Base-by-base conservation (phyloP, 768 basidiomycete species). In the Rhodocollybia butyracea region DNA sequence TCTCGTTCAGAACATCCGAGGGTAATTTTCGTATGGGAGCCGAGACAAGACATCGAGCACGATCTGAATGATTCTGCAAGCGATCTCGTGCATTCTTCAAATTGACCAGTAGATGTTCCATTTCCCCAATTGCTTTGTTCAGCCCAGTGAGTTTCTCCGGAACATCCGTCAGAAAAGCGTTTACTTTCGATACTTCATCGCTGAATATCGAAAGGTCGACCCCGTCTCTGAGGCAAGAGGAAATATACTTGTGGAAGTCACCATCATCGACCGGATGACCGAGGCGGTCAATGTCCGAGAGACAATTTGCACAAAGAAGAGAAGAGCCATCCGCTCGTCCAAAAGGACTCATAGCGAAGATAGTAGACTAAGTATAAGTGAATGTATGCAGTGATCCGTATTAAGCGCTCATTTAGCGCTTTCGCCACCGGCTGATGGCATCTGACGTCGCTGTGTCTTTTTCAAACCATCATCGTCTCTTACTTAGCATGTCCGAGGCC, bases 401-500 rank as follows among this genome's bases (percentile, higher is more conserved):
- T 40, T 2, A 40, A 19, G 39, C 39, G 39, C 39, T 40, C 22
- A 13, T 40, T 40, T n/a, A 40, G 15, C 39, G 39, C 39, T 15
- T 15, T n/a, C n/a, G n/a, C n/a, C n/a, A n/a, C n/a, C n/a, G n/a
- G 39, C 39, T 40, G 39, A 40, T 21, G 39, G n/a, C n/a, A 40
- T 15, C 39, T 40, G 39, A 40, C 39, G 39, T 40, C 39, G 21
- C 39, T 13, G 13, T 11, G n/a, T 5, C 5, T 3, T 26, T 53
- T 21, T 17, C 22, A 42, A 4, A 55, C 38, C 32, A 50, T 56
- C 47, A n/a, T n/a, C n/a, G n/a, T 51, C 54, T 43, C 66, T 64
- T 66, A 76, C 69, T n/a, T n/a, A n/a, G n/a, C 69, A 85, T 85
- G 83, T 65, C 81, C 58, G 79, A 80, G 65, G 71, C 73, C 51